phyloP scores from a whole-genome alignment of 371 early-diverging fungal genomes.

The Haplosporangium sp. region DNA sequence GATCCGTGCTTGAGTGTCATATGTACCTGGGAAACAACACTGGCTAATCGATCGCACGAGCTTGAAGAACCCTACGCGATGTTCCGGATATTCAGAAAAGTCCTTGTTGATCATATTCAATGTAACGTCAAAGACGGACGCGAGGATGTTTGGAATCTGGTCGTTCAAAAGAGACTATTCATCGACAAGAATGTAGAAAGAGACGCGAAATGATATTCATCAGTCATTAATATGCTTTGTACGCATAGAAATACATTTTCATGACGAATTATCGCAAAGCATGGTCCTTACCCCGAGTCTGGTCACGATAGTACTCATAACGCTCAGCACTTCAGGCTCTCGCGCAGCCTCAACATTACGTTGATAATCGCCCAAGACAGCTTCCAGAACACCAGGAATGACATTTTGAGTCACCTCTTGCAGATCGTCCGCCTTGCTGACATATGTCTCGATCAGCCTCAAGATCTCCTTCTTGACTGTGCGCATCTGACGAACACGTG shows the following conservation, averaged over 20 bases:
- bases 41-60: constrained; percentile 88
- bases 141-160: constrained; percentile 86
- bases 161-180: constrained; percentile 78
- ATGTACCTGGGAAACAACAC: constrained; percentile 77
- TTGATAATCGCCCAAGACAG: constrained; percentile 90
- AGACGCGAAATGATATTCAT: constrained; percentile 1
- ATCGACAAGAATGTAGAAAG: neutral
- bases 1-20: neutral
- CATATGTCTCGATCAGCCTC: constrained; percentile 88
- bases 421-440: constrained; percentile 85
- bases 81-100: constrained; percentile 97
- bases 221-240: neutral
- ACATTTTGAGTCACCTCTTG: constrained; percentile 78
- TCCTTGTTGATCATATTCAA: constrained; percentile 98
- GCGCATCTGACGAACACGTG: constrained; percentile 90
- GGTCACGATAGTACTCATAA: constrained; percentile 85
- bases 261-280: too few relatives aligned
- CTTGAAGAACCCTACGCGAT: constrained; percentile 93
- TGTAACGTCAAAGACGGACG: constrained; percentile 94
- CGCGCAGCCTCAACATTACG: constrained; percentile 87
- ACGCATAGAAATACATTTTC: too few relatives aligned
- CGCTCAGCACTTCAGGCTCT: constrained; percentile 94
- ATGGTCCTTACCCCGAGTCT: constrained; percentile 74
- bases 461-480: constrained; percentile 96
- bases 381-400: constrained; percentile 92